Evolutionary conservation across 108 stramenopile genomes (phyloP).

Genomic region (Stephanodiscus minutulus): DNA sequence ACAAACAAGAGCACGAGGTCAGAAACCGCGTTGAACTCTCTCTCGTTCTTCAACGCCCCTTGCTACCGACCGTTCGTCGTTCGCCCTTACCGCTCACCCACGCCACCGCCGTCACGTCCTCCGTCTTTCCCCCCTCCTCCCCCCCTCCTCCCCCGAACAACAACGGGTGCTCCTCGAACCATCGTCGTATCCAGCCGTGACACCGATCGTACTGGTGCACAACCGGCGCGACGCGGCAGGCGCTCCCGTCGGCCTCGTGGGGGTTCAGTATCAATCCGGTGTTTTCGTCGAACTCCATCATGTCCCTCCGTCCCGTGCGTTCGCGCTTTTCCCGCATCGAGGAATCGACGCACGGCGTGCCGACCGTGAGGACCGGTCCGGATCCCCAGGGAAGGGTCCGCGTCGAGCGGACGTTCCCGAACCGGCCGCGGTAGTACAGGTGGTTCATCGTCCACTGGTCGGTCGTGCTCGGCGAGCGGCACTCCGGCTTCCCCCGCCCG

Average conservation of each 20-base stretch:
- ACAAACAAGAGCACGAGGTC: too few relatives aligned
- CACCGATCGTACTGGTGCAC: slow-evolving; percentile 53
- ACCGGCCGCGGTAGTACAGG: slow-evolving; percentile 63
- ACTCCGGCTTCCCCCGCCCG: slow-evolving; percentile 49
- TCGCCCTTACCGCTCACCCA: slow-evolving; percentile 22
- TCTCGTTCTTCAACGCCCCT: neutral
- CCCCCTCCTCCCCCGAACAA: slow-evolving; percentile 14
- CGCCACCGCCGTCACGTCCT: slow-evolving; percentile 17
- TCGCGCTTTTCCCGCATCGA: neutral
- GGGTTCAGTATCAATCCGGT: slow-evolving; percentile 40
- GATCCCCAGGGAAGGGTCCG: slow-evolving; percentile 50
- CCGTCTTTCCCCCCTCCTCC: too few relatives aligned
- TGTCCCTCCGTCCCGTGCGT: slow-evolving; percentile 23
- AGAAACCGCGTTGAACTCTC: too few relatives aligned
- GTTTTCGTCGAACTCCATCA: slow-evolving; percentile 33
- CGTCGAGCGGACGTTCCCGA: slow-evolving; percentile 37
- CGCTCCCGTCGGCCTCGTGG: slow-evolving; percentile 33
- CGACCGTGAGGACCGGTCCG: slow-evolving; percentile 48
- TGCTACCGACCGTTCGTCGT: neutral
- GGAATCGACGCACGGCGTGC: slow-evolving; percentile 43
- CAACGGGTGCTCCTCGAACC: slow-evolving; percentile 33
- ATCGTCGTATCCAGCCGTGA: slow-evolving; percentile 31
- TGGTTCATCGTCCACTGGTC: slow-evolving; percentile 86
- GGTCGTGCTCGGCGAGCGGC: slow-evolving; percentile 55
- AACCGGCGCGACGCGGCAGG: slow-evolving; percentile 33